Conservation (phyloP, 1,284 basidiomycete genomes). For the Pseudozyma thailandica region DNA sequence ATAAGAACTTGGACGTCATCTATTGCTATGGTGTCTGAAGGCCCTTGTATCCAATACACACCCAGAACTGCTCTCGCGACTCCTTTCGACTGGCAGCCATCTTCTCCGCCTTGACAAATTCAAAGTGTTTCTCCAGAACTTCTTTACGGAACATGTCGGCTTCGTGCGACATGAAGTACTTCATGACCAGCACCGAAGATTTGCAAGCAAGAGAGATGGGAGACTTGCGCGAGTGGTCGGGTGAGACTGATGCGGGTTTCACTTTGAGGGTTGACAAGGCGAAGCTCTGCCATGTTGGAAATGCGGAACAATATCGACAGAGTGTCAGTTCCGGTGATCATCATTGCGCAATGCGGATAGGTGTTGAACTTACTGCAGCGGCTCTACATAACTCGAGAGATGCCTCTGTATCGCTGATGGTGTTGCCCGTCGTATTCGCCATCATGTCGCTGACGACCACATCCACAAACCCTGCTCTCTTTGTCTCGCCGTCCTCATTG, state of each 20-base stretch:
- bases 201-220: constrained; percentile 13
- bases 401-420: constrained; percentile 48
- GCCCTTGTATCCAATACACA: constrained; percentile 51
- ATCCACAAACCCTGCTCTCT: constrained; percentile 42
- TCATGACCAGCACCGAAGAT: constrained; percentile 45
- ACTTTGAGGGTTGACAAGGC: constrained; percentile 21
- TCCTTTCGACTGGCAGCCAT: constrained; percentile 58
- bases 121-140: constrained; percentile 50
- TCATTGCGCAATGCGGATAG: neutral
- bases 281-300: constrained; percentile 15
- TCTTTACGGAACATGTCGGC: constrained; percentile 53
- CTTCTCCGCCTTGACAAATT: constrained; percentile 55
- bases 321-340: neutral
- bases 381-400: constrained; percentile 43
- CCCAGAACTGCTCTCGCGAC: constrained; percentile 62
- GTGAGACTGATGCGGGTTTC: neutral
- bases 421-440: constrained; percentile 54
- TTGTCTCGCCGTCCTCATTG: neutral
- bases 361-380: constrained; percentile 16
- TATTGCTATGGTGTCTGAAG: neutral
- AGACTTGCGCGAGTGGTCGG: constrained; percentile 1
- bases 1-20: neutral
- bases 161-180: constrained; percentile 59
- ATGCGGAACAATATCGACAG: neutral
- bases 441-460: constrained; percentile 64